phyloP scores from a whole-genome alignment of 345 rosid genomes.

The Melastoma malabathricum region DNA sequence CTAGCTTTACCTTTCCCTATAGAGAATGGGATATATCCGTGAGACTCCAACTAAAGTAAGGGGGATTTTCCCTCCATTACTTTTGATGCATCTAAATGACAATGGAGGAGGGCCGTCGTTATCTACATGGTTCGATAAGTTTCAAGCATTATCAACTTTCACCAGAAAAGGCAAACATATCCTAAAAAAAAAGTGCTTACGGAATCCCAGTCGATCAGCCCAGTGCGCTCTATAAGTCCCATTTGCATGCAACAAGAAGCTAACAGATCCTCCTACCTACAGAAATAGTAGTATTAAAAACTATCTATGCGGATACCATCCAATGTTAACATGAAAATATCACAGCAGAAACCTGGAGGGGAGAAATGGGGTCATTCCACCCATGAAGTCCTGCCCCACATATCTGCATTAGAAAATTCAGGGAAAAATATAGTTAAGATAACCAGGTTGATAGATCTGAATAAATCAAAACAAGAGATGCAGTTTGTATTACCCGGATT shows the following conservation, averaged over 20 bases:
- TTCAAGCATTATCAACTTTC: background rate
- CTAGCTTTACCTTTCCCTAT: constrained; percentile 66
- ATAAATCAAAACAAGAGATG: constrained; percentile 9
- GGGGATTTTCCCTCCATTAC: constrained; percentile 77
- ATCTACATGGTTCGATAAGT: constrained; percentile 27
- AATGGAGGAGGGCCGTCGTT: constrained; percentile 54
- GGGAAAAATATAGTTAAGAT: constrained; percentile 12
- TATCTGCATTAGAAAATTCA: constrained; percentile 37
- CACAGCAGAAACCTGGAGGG: constrained; percentile 56
- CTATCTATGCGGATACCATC: background rate
- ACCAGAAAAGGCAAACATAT: constrained; percentile 3
- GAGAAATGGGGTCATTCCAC: constrained; percentile 79
- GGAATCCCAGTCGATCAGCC: constrained; percentile 84
- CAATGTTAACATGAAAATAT: background rate
- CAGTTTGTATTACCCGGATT: constrained; percentile 44
- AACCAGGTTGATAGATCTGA: constrained; percentile 4
- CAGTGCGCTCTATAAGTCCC: constrained; percentile 94
- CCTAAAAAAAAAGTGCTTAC: constrained; percentile 35
- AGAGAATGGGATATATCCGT: constrained; percentile 75
- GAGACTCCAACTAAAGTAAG: constrained; percentile 70
- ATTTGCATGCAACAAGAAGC: constrained; percentile 61
- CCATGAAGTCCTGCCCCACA: constrained; percentile 80
- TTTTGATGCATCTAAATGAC: constrained; percentile 82
- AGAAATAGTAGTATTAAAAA: constrained; percentile 13
- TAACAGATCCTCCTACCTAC: constrained; percentile 51